Evolutionary conservation across 2,329 filamentous ascomycete genomes (phyloP).

Genomic region (Penicillium sp.): DNA sequence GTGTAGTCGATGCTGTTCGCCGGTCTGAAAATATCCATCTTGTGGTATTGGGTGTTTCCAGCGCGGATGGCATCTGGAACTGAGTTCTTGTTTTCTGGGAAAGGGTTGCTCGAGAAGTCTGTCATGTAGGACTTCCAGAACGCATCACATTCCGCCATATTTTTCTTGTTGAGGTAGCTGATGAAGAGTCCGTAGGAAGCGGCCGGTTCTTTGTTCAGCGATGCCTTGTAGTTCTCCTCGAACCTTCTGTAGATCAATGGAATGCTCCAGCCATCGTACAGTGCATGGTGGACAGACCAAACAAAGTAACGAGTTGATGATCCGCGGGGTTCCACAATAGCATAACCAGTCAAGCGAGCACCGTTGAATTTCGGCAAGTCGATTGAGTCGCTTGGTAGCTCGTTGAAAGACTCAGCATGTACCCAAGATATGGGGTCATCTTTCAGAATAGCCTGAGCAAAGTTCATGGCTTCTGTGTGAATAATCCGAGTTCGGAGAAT

Average conservation of each 20-base stretch:
- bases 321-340: constrained; percentile 31
- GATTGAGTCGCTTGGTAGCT: constrained; percentile 25
- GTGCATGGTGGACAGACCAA: constrained; percentile 53
- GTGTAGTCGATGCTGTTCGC: constrained; percentile 37
- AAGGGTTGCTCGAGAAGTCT: constrained; percentile 27
- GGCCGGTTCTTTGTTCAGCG: constrained; percentile 6
- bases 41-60: constrained; percentile 27
- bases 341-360: constrained; percentile 35
- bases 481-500: constrained; percentile 53
- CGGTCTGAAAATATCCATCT: constrained; percentile 21
- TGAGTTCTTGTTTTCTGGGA: constrained; percentile 29
- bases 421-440: constrained; percentile 38
- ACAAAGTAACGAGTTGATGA: constrained; percentile 42
- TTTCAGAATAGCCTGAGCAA: constrained; percentile 44
- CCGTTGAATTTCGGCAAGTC: constrained; percentile 37
- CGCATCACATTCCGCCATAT: constrained; percentile 29
- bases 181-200: constrained; percentile 34
- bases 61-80: constrained; percentile 21
- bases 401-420: constrained; percentile 27
- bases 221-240: constrained; percentile 34
- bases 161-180: constrained; percentile 28
- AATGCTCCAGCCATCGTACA: constrained; percentile 54
- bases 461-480: constrained; percentile 37
- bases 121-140: constrained; percentile 36
- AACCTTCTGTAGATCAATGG: constrained; percentile 40